phyloP scores from a whole-genome alignment of 2,329 filamentous ascomycete genomes.

The Aspergillus sp. region DNA sequence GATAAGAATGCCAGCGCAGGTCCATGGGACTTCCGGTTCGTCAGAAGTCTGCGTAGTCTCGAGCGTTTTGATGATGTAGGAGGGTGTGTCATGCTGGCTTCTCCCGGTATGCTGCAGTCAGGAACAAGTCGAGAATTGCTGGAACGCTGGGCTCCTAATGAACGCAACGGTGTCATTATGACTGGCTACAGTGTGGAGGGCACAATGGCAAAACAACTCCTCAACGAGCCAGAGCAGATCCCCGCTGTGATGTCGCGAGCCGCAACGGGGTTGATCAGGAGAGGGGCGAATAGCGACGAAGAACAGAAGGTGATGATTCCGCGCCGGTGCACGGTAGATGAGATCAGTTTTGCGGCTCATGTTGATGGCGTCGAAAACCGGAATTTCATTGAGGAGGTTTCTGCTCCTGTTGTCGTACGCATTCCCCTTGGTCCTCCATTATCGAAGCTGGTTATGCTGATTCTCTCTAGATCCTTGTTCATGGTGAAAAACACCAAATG shows the following conservation, averaged over 20 bases:
- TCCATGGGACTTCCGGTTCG: conserved; percentile 96
- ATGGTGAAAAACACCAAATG: conserved; percentile 98
- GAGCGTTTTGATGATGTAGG: conserved; percentile 96
- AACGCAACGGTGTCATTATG: conserved; percentile 97
- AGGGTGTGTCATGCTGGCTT: conserved; percentile 94
- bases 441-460: conserved; percentile 1
- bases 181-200: conserved; percentile 98
- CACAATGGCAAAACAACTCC: conserved; percentile 94
- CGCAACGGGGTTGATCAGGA: conserved; percentile 51
- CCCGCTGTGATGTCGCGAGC: conserved; percentile 83
- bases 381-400: conserved; percentile 94
- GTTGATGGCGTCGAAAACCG: conserved; percentile 95
- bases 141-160: conserved; percentile 92
- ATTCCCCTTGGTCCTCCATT: background rate
- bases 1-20: conserved; percentile 67
- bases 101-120: conserved; percentile 96
- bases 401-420: conserved; percentile 86
- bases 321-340: conserved; percentile 85
- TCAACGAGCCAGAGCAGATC: conserved; percentile 92
- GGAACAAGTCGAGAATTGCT: conserved; percentile 89
- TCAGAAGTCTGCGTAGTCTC: conserved; percentile 85
- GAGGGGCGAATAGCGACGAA: conserved; percentile 62
- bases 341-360: conserved; percentile 94
- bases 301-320: conserved; percentile 90
- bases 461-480: conserved; percentile 74